Evolutionary conservation across 352 stramenopile genomes (phyloP), one percentile per base, ranked within the genome.

Genomic region (Aphanomyces euteiches): DNA sequence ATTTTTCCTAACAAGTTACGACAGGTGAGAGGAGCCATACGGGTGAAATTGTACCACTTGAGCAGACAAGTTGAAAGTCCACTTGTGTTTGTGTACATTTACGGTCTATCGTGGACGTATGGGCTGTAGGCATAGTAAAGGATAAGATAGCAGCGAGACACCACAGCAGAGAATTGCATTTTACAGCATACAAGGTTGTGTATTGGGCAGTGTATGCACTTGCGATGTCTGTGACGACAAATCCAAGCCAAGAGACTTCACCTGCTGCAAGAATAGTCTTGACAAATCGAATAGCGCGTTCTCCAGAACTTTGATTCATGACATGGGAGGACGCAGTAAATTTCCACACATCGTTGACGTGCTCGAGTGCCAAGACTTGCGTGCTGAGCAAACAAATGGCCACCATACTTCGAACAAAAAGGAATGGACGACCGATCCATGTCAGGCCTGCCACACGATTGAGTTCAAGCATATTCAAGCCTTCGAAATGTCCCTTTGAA

Each of bases 11-110:
- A 50, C 45, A 50, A 53, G n/a, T 19, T 19, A n/a, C 45, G 28
- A 28, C 28, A 28, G 28, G 28, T 28, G 2, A 28, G 28, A 28
- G 28, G 45, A n/a, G 45, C 45, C 1, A 53, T 19, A 2, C n/a
- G 45, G n/a, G 28, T 28, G 13, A 19, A 8, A 68, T 15, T 34
- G 60, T 19, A 67, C 15, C 60, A 7, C 15, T 68, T 17, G 60
- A 50, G 17, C 60, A 68, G 21, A 63, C 60, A 37, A 68, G 37
- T 36, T 68, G 60, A 67, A 68, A 63, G 17, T 68, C 60, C 21
- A 68, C 28, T 13, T 63, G 38, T 10, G 47, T 37, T 2, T 2
- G n/a, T 53, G 13, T 19, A 19, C 45, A 53, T 53, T 53, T 53
- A 19, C 45, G 45, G 45, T 53, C 45, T 15, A 53, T n/a, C 2